phyloP scores from a whole-genome alignment of 2,329 filamentous ascomycete genomes.

The Rhinocladiella similis region DNA sequence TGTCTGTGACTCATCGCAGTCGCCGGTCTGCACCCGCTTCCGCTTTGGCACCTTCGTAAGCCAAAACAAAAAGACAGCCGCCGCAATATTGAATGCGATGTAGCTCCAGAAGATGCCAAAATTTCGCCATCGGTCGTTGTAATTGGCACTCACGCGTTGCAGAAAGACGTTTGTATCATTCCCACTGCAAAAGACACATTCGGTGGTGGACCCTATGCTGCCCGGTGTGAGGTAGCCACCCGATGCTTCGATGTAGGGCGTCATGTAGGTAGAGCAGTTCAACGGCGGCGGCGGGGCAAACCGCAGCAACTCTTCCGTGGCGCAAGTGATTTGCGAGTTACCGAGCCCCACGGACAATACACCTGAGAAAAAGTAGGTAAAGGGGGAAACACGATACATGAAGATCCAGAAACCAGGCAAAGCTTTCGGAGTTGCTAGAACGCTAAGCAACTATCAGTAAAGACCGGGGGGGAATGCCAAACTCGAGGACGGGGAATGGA shows the following conservation, averaged over 20 bases:
- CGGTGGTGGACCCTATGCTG: slow-evolving; percentile 40
- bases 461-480: no score
- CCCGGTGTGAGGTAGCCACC: slow-evolving; percentile 48
- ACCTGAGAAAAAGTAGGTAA: slow-evolving; percentile 60
- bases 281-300: slow-evolving; percentile 65
- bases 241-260: not conserved
- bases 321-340: slow-evolving; percentile 52
- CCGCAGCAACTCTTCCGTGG: slow-evolving; percentile 56
- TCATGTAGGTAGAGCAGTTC: slow-evolving; percentile 65
- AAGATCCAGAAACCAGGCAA: slow-evolving; percentile 68
- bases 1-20: no score
- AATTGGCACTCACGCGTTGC: slow-evolving; percentile 50
- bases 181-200: slow-evolving; percentile 54
- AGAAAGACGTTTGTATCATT: slow-evolving; percentile 40
- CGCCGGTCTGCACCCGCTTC: no score
- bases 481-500: slow-evolving; percentile 65
- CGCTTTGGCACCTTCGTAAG: no score
- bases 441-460: no score
- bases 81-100: slow-evolving; percentile 55
- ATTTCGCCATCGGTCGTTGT: slow-evolving; percentile 66
- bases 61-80: no score
- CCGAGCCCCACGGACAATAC: slow-evolving; percentile 48
- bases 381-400: slow-evolving; percentile 67
- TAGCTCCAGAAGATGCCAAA: slow-evolving; percentile 64
- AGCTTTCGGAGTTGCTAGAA: slow-evolving; percentile 75